Percentiles rank a stretch among this genome's conserved stretches.
These are phyloP conservation scores for Elongisporangium prolatum DNA, from an alignment of 352 stramenopile species.

Conservation along the genomic window DNA sequence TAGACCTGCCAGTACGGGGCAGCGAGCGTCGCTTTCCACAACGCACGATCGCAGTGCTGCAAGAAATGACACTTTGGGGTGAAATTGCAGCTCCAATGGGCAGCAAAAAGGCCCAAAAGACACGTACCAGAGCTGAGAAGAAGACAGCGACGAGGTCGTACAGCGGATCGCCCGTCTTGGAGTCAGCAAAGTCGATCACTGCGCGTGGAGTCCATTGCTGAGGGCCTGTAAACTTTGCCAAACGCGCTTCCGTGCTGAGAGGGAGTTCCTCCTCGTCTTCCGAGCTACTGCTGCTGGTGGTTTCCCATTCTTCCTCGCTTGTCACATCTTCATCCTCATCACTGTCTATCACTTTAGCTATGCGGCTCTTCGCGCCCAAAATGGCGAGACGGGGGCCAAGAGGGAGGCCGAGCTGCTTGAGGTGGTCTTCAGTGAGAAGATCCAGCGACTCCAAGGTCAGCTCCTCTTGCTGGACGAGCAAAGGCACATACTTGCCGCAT, in stretches of 20 bases:
- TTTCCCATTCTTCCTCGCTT: conserved; percentile 37
- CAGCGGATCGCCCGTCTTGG: conserved; percentile 81
- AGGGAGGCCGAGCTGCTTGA: conserved; percentile 56
- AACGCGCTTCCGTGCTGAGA: conserved; percentile 10
- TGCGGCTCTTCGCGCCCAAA: conserved; percentile 22
- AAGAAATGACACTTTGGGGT: conserved; percentile 9
- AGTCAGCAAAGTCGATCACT: conserved; percentile 87
- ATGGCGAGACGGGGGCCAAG: conserved; percentile 57
- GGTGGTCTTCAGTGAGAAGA: conserved; percentile 37
- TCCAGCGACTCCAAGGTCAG: conserved; percentile 42
- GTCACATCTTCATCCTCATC: conserved; percentile 18
- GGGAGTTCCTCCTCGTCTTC: conserved; percentile 33
- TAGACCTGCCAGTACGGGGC: conserved; percentile 76
- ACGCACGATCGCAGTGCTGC: conserved; percentile 58
- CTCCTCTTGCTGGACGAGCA: conserved; percentile 57
- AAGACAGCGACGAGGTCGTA: conserved; percentile 84
- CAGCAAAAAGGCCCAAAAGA: background rate
- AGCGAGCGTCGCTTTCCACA: conserved; percentile 54
- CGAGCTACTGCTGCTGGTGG: conserved; percentile 42
- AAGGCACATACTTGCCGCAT: conserved; percentile 43
- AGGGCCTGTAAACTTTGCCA: conserved; percentile 38
- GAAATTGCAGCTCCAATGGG: background rate
- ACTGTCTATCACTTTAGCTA: conserved; percentile 19
- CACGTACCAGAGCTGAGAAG: conserved; percentile 69
- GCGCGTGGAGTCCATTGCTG: conserved; percentile 53